These are phyloP conservation scores for Penicillium samsonianum DNA, from an alignment of 495 filamentous ascomycete genomes.

Conservation along the genomic window DNA sequence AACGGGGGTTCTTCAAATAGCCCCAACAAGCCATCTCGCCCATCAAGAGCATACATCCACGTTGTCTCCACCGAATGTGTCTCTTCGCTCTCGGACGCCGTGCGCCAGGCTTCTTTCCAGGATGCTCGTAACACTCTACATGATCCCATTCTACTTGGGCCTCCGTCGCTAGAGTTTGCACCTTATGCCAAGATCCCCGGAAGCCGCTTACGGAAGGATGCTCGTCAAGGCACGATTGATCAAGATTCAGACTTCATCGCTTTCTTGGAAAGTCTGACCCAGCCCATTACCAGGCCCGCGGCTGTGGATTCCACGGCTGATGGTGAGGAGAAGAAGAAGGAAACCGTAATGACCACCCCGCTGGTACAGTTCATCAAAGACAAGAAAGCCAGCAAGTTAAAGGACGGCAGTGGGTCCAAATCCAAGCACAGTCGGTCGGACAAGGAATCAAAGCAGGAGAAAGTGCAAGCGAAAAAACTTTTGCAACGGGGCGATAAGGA, in stretches of 20 bases:
- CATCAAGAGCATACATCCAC: constrained; percentile 77
- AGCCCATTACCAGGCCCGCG: constrained; percentile 61
- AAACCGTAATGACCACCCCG: constrained; percentile 77
- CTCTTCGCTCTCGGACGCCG: constrained; percentile 60
- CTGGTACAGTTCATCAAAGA: constrained; percentile 87
- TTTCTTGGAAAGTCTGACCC: constrained; percentile 84
- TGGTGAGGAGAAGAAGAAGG: constrained; percentile 57
- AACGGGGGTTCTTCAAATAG: constrained; percentile 41
- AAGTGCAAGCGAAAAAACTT: constrained; percentile 53
- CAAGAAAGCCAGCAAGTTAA: constrained; percentile 85
- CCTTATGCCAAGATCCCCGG: constrained; percentile 80
- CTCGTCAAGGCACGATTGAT: constrained; percentile 90
- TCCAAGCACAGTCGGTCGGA: constrained; percentile 60
- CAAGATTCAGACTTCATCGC: constrained; percentile 92
- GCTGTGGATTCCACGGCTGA: constrained; percentile 50
- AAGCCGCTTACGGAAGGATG: constrained; percentile 67
- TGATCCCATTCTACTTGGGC: constrained; percentile 67
- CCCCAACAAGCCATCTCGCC: constrained; percentile 73
- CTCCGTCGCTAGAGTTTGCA: constrained; percentile 77
- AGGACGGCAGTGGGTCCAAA: constrained; percentile 59
- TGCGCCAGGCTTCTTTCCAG: constrained; percentile 64
- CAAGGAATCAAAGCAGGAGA: constrained; percentile 61
- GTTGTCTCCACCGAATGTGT: constrained; percentile 63
- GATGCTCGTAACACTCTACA: constrained; percentile 72
- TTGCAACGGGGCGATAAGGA: constrained; percentile 50